Percentiles rank a stretch among this genome's conserved stretches.
Conservation (phyloP, 2,329 filamentous ascomycete species). For the Graphilbum ipis-grandicollis region DNA sequence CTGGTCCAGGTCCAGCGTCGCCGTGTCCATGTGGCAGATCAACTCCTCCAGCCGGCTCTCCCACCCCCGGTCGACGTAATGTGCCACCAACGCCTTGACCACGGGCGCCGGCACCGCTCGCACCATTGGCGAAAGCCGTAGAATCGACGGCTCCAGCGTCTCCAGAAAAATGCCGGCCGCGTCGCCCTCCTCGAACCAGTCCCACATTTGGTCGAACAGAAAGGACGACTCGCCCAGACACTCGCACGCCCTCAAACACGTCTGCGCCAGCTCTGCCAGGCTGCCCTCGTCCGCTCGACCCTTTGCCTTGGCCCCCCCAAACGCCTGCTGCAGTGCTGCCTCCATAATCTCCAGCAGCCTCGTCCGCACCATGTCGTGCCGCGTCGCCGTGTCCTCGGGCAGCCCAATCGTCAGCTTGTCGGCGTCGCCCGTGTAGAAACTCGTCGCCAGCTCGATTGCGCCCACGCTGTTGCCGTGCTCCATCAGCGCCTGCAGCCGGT, state of each 20-base stretch:
- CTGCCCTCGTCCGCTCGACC: too few species aligned
- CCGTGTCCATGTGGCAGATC: conserved; percentile 80
- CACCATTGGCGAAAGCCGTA: conserved; percentile 48
- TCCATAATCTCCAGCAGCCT: conserved; percentile 87
- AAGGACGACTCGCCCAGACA: conserved; percentile 66
- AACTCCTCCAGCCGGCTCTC: conserved; percentile 77
- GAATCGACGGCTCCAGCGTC: conserved; percentile 71
- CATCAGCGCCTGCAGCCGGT: conserved; percentile 83
- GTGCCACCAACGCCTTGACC: conserved; percentile 68
- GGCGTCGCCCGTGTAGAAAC: conserved; percentile 80
- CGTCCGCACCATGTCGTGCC: conserved; percentile 71
- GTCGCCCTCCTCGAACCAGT: conserved; percentile 68
- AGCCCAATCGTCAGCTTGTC: conserved; percentile 89
- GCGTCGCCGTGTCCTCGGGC: conserved; percentile 59
- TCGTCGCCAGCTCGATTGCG: conserved; percentile 77
- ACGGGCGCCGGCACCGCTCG: conserved; percentile 62
- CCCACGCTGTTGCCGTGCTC: conserved; percentile 91
- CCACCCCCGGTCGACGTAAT: conserved; percentile 62
- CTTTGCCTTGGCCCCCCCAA: conserved; percentile 45
- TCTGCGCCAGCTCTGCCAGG: conserved; percentile 61
- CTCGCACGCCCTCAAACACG: conserved; percentile 69
- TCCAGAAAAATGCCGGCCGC: conserved; percentile 67
- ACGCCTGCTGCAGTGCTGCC: conserved; percentile 79
- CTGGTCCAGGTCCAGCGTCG: conserved; percentile 86
- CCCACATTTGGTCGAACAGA: conserved; percentile 79